Evolutionary conservation across 2,329 filamentous ascomycete genomes (phyloP).

Genomic region (Venturiaceae sp.): DNA sequence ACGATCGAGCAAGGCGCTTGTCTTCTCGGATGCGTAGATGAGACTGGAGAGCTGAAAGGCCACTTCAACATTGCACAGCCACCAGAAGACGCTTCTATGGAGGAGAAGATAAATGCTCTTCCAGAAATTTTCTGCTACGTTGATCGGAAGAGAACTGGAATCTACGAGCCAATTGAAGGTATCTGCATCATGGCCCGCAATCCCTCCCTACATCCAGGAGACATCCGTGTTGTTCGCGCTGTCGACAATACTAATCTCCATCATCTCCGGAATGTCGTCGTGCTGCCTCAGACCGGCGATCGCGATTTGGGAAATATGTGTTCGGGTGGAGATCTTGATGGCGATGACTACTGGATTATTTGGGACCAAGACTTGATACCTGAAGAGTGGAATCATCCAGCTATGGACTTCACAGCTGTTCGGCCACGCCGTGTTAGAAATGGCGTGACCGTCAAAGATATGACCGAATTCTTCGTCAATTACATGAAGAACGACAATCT

Average conservation of each 20-base stretch:
- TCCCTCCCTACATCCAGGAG: slow-evolving; percentile 86
- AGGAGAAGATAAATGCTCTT: slow-evolving; percentile 42
- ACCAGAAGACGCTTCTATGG: slow-evolving; percentile 19
- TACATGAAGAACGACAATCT: slow-evolving; percentile 90
- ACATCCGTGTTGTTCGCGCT: slow-evolving; percentile 79
- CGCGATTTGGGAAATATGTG: slow-evolving; percentile 86
- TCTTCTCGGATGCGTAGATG: slow-evolving; percentile 80
- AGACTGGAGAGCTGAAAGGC: slow-evolving; percentile 66
- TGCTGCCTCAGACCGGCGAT: slow-evolving; percentile 77
- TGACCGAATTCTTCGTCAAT: slow-evolving; percentile 76
- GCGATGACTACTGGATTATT: slow-evolving; percentile 89
- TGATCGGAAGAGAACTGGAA: slow-evolving; percentile 39
- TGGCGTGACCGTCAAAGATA: slow-evolving; percentile 60
- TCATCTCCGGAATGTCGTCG: slow-evolving; percentile 76
- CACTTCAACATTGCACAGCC: slow-evolving; percentile 46
- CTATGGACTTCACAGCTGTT: slow-evolving; percentile 66
- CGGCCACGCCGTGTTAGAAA: slow-evolving; percentile 46
- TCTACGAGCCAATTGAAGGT: slow-evolving; percentile 60
- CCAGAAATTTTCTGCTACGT: slow-evolving; percentile 89
- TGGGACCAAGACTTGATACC: slow-evolving; percentile 73
- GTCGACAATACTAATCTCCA: slow-evolving; percentile 63
- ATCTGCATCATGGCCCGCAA: slow-evolving; percentile 82
- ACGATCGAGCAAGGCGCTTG: slow-evolving; percentile 71
- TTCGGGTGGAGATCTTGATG: slow-evolving; percentile 90
- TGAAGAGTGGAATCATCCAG: slow-evolving; percentile 55